Conservation (phyloP, 257 asterid species). For the Ophiorrhiza pumila region DNA sequence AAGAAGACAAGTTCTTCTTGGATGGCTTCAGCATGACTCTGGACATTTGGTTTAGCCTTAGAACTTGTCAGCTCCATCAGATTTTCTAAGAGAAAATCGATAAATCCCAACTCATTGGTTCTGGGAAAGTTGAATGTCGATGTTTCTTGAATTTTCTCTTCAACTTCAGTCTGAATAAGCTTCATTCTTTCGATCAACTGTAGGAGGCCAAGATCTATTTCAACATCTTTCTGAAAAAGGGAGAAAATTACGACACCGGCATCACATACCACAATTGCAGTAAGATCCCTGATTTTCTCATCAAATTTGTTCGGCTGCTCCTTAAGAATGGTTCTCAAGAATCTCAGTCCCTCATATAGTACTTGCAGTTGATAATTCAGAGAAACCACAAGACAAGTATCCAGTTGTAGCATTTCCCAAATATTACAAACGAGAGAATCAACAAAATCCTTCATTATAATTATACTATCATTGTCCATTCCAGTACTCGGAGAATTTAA, state of each 20-base stretch:
- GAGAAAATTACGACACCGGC: conserved; percentile 7
- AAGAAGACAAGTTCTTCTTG: conserved; percentile 6
- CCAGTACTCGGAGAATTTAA: no score
- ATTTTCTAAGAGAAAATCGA: neutral
- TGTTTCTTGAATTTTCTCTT: neutral
- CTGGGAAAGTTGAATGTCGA: neutral
- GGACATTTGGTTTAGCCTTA: neutral
- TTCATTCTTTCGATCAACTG: neutral
- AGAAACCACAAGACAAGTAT: neutral
- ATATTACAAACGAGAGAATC: neutral
- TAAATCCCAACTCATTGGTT: neutral
- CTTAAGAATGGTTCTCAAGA: neutral
- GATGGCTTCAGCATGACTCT: neutral
- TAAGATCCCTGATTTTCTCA: neutral
- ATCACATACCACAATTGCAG: neutral
- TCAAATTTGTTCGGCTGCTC: neutral
- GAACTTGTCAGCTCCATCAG: neutral
- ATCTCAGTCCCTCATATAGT: conserved; percentile 3
- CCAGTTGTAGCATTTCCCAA: neutral
- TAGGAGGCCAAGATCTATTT: neutral
- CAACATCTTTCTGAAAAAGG: neutral
- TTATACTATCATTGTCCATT: neutral
- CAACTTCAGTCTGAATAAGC: neutral
- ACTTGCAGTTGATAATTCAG: neutral
- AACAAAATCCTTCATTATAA: neutral